These are phyloP conservation scores for Cutaneotrichosporon sp. DNA, from an alignment of 1,284 basidiomycete species.

Conservation along the genomic window DNA sequence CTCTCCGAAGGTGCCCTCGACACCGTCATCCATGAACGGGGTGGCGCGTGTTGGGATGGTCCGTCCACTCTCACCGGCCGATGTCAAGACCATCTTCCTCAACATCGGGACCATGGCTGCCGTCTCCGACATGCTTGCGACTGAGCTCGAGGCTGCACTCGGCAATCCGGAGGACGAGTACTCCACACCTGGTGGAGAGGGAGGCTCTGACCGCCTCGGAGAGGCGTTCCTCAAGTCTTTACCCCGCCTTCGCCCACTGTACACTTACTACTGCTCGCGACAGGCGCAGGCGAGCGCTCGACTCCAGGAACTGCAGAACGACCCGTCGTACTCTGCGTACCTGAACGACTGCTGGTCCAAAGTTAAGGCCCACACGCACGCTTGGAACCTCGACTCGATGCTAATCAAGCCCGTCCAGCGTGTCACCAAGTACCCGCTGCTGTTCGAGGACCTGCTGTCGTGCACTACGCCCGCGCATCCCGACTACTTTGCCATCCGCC, in stretches of 20 bases:
- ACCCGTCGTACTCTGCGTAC: conserved; percentile 59
- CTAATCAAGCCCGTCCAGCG: conserved; percentile 86
- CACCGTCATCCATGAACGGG: conserved; percentile 10
- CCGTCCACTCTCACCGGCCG: conserved; percentile 67
- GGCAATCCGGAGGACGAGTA: conserved; percentile 46
- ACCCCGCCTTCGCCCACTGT: conserved; percentile 72
- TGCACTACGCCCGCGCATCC: conserved; percentile 74
- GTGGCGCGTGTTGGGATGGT: conserved; percentile 26
- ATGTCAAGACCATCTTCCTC: conserved; percentile 72
- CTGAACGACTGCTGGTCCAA: conserved; percentile 67
- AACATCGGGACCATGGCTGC: conserved; percentile 74
- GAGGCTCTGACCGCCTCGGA: conserved; percentile 69
- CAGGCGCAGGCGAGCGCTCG: conserved; percentile 76
- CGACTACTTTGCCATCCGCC: conserved; percentile 67
- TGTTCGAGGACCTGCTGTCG: conserved; percentile 75
- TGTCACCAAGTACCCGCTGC: conserved; percentile 87
- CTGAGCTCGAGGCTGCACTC: conserved; percentile 51
- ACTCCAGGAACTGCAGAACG: conserved; percentile 56
- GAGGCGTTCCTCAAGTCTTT: conserved; percentile 72
- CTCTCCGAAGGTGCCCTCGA: conserved; percentile 9
- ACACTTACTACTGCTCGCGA: conserved; percentile 82
- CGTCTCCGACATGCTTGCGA: conserved; percentile 67
- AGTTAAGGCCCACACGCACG: conserved; percentile 74
- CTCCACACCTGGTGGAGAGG: conserved; percentile 57
- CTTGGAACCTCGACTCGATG: conserved; percentile 90